Evolutionary conservation across 306 rosid genomes (phyloP).

Genomic region (Corylus americana): DNA sequence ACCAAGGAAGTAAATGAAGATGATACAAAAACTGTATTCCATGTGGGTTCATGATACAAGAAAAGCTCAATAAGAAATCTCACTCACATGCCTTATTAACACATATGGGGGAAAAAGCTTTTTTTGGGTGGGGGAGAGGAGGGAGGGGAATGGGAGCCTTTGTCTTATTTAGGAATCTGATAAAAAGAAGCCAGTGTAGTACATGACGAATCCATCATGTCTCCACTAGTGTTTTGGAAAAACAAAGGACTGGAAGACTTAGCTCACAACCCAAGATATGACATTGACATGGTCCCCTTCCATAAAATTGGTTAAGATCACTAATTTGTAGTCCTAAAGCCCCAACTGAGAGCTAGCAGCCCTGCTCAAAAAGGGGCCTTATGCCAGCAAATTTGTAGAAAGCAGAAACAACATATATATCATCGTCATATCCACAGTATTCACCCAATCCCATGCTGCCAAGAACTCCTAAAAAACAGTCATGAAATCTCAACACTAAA

Average conservation of each 20-base stretch:
- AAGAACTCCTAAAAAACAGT: neutral
- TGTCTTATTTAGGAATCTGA: neutral
- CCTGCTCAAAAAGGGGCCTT: neutral
- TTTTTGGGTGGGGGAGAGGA: neutral
- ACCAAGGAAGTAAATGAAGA: conserved; percentile 15
- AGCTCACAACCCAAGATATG: neutral
- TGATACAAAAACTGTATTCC: neutral
- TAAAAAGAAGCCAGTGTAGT: neutral
- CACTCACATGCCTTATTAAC: neutral
- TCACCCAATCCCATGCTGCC: neutral
- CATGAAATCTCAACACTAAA: neutral
- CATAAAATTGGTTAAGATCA: neutral
- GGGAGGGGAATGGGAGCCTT: neutral
- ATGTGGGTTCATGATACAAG: neutral
- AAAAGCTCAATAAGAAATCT: neutral
- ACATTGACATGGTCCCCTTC: neutral
- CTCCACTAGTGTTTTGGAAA: neutral
- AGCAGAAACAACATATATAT: no score
- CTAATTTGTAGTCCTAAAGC: neutral
- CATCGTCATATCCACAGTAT: neutral
- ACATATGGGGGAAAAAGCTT: neutral
- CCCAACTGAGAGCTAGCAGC: neutral
- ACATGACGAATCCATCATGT: neutral
- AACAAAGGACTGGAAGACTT: neutral
- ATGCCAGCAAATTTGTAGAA: neutral